Conservation (phyloP, 176 grass and related monocot species). For the Zizania latifolia region DNA sequence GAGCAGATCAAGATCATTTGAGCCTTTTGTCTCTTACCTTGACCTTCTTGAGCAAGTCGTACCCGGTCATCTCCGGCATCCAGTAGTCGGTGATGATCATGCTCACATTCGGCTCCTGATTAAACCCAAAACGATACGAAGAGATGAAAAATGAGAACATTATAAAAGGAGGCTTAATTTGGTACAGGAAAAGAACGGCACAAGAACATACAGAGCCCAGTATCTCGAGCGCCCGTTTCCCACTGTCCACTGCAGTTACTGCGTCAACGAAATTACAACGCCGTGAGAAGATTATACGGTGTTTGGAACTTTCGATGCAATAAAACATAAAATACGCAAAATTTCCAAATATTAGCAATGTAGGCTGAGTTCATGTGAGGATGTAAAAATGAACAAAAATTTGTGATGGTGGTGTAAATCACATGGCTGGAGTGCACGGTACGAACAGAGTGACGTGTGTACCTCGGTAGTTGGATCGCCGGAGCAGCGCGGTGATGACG, state of each 20-base stretch:
- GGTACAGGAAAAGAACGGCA: background rate
- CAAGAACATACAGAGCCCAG: slow-evolving; percentile 7
- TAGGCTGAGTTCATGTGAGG: no score
- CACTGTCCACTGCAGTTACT: slow-evolving; percentile 47
- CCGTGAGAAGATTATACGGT: background rate
- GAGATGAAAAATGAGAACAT: no score
- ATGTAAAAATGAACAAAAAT: no score
- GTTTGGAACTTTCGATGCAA: background rate
- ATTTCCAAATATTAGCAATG: no score
- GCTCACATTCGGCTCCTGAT: slow-evolving; percentile 36
- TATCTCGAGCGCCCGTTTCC: slow-evolving; percentile 35
- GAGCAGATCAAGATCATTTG: background rate
- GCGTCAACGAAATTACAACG: background rate
- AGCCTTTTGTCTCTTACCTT: slow-evolving; percentile 7
- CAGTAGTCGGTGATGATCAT: slow-evolving; percentile 55
- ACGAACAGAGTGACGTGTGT: no score
- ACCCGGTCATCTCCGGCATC: slow-evolving; percentile 49
- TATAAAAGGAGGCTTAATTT: background rate
- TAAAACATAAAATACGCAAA: background rate
- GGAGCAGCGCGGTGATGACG: slow-evolving; percentile 32
- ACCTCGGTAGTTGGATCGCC: slow-evolving; percentile 40
- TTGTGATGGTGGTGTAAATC: no score
- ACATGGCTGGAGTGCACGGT: no score
- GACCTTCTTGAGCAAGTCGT: slow-evolving; percentile 42
- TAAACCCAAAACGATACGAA: no score